Evolutionary conservation across 164 flowering plant genomes (phyloP).

Genomic region (Vitis amurensis): DNA sequence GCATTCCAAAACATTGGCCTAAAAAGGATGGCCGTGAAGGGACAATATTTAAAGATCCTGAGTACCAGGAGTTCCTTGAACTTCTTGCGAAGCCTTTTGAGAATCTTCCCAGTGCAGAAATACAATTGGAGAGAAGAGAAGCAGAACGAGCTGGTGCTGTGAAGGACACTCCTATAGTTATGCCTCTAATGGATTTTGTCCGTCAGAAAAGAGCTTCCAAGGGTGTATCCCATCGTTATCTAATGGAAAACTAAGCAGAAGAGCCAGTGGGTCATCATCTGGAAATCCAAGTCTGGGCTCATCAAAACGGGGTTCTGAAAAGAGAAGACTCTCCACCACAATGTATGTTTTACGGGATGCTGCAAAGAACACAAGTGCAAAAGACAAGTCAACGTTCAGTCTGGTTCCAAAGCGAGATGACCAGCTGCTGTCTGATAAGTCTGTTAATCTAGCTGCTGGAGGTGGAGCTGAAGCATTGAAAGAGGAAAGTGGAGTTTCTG

Average conservation of each 20-base stretch:
- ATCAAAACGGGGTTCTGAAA: conserved; percentile 63
- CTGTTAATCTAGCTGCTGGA: no score
- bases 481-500: no score
- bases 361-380: no score
- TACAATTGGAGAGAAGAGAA: conserved; percentile 87
- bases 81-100: conserved; percentile 78
- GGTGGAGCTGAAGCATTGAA: no score
- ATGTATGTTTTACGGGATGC: no score
- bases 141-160: conserved; percentile 79
- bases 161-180: conserved; percentile 70
- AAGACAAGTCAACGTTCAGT: no score
- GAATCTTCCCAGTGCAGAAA: conserved; percentile 96
- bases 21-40: conserved; percentile 96
- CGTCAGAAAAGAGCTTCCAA: conserved; percentile 90
- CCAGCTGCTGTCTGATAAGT: no score
- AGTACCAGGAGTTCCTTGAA: conserved; percentile 89
- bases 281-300: conserved; percentile 49
- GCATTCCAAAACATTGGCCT: conserved; percentile 63
- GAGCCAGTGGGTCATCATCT: conserved; percentile 41
- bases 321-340: conserved; percentile 53
- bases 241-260: conserved; percentile 65
- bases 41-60: conserved; percentile 76
- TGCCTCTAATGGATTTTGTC: conserved; percentile 87
- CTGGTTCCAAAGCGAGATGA: no score
- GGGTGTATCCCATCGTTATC: conserved; percentile 51